Evolutionary conservation across 768 basidiomycete genomes (phyloP).

Genomic region (Rhizopogon roseolus): DNA sequence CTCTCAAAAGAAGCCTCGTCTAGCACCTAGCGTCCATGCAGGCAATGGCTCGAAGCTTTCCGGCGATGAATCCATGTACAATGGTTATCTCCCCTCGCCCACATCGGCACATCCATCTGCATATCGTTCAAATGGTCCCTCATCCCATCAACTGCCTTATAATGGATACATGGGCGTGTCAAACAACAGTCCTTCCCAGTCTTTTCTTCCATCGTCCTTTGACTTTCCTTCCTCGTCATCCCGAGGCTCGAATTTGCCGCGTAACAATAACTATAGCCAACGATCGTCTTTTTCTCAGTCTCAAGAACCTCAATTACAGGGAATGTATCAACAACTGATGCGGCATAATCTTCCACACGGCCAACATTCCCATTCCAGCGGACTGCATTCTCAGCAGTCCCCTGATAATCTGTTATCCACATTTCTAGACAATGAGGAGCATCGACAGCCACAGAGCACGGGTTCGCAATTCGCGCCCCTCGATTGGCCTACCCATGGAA

Average conservation of each 20-base stretch:
- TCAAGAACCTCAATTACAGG: conserved; percentile 25
- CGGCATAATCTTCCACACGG: conserved; percentile 17
- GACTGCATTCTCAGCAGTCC: conserved; percentile 19
- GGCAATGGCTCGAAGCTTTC: conserved; percentile 20
- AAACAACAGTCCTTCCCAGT: conserved; percentile 16
- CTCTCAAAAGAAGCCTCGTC: conserved; percentile 26
- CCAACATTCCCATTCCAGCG: conserved; percentile 10
- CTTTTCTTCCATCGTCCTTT: conserved; percentile 20
- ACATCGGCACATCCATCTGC: conserved; percentile 20
- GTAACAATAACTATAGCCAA: conserved; percentile 18
- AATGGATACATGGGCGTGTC: conserved; percentile 17
- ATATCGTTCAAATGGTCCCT: conserved; percentile 24
- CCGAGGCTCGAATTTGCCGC: conserved; percentile 15
- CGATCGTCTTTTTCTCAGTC: conserved; percentile 24
- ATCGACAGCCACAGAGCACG: conserved; percentile 17
- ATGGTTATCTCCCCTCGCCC: conserved; percentile 27
- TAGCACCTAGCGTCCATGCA: conserved; percentile 18
- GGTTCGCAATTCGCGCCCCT: conserved; percentile 20
- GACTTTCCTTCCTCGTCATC: conserved; percentile 26
- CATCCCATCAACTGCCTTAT: conserved; percentile 22
- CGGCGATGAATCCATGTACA: conserved; percentile 25
- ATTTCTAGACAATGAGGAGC: conserved; percentile 24
- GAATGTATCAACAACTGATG: conserved; percentile 25
- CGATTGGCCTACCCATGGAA: conserved; percentile 30
- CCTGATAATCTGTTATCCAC: conserved; percentile 21